phyloP scores from a whole-genome alignment of 768 basidiomycete species.

The Cubamyces sp. region DNA sequence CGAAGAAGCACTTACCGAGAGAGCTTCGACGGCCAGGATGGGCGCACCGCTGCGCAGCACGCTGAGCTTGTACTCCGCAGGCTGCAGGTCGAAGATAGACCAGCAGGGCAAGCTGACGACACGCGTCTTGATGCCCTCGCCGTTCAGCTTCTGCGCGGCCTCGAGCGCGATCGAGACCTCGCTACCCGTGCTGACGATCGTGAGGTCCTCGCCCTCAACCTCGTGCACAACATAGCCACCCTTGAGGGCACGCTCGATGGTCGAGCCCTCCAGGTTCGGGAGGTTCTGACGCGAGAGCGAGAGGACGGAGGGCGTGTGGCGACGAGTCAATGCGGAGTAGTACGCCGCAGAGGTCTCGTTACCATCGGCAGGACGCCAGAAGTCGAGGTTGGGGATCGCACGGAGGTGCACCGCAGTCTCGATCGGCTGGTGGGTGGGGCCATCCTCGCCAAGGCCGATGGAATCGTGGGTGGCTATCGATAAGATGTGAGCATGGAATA shows the following conservation, averaged over 20 bases:
- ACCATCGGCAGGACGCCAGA: slow-evolving; percentile 94
- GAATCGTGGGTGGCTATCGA: slow-evolving; percentile 87
- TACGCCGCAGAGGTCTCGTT: slow-evolving; percentile 98
- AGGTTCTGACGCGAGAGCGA: slow-evolving; percentile 89
- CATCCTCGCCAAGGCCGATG: slow-evolving; percentile 91
- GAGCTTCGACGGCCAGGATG: slow-evolving; percentile 87
- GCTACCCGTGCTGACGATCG: slow-evolving; percentile 87
- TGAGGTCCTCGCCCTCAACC: slow-evolving; percentile 78
- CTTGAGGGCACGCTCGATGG: slow-evolving; percentile 79
- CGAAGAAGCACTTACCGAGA: slow-evolving; percentile 47
- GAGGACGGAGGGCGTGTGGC: slow-evolving; percentile 79
- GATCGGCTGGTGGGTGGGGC: slow-evolving; percentile 94
- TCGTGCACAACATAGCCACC: slow-evolving; percentile 94
- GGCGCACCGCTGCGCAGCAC: slow-evolving; percentile 90
- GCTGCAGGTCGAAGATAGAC: slow-evolving; percentile 85
- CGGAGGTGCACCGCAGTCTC: slow-evolving; percentile 88
- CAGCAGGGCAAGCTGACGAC: slow-evolving; percentile 90
- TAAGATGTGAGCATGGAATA: background rate
- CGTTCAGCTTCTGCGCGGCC: slow-evolving; percentile 78
- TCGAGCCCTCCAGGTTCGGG: slow-evolving; percentile 87
- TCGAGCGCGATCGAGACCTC: slow-evolving; percentile 89
- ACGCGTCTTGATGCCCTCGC: slow-evolving; percentile 78
- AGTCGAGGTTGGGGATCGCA: slow-evolving; percentile 87
- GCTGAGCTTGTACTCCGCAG: slow-evolving; percentile 75
- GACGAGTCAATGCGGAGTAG: slow-evolving; percentile 74